Conservation (phyloP, 305 asterid species). For the Solanum hybrid region DNA sequence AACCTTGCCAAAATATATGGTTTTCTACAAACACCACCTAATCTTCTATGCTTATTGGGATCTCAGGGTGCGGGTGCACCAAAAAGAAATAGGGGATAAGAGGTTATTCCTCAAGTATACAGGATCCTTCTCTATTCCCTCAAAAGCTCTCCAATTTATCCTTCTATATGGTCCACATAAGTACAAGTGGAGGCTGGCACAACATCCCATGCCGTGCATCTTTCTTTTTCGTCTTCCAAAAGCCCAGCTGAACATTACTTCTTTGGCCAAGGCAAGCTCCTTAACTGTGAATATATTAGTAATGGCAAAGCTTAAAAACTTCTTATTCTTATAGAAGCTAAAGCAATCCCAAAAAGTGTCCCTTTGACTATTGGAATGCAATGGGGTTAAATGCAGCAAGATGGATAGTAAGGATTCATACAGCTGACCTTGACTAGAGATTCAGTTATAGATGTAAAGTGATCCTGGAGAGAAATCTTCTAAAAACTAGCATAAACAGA, state of each 20-base stretch:
- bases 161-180: background rate
- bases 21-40: background rate
- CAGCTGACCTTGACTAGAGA: background rate
- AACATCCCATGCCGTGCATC: background rate
- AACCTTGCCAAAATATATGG: background rate
- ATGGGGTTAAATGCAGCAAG: background rate
- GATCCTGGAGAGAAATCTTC: background rate
- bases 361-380: background rate
- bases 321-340: background rate
- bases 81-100: background rate
- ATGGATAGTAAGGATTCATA: background rate
- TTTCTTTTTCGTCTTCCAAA: background rate
- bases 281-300: background rate
- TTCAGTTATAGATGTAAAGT: background rate
- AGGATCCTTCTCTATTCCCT: background rate
- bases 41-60: background rate
- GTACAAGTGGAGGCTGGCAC: background rate
- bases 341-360: background rate
- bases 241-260: background rate
- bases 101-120: background rate
- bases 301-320: background rate
- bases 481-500: background rate
- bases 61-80: background rate
- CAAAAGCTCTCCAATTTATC: background rate
- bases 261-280: background rate